A percentile compares a stretch with the other conserved stretches of the same genome.
phyloP scores from a whole-genome alignment of 148 eudicot species.

The Chenopodium album region DNA sequence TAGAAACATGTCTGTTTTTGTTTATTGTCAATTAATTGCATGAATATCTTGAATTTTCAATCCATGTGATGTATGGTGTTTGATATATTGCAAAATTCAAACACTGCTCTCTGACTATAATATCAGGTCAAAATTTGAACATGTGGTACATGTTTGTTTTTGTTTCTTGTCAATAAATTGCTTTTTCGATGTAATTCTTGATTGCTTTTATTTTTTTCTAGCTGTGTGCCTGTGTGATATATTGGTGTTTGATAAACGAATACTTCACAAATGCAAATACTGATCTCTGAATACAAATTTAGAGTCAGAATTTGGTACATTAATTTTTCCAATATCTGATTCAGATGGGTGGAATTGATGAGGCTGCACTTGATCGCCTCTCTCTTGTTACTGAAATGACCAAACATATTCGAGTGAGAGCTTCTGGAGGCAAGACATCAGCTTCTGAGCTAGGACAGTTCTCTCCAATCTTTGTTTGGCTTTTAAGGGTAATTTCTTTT shows the following conservation, averaged over 20 bases:
- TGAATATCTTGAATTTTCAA: background rate
- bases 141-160: too few relatives aligned
- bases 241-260: background rate
- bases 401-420: conserved; percentile 90
- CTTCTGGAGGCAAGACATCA: conserved; percentile 80
- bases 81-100: too few relatives aligned
- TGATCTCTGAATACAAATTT: background rate
- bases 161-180: background rate
- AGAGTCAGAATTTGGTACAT: background rate
- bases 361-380: conserved; percentile 93
- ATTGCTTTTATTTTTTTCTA: background rate
- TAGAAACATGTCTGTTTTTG: conserved; percentile 9
- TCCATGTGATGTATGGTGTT: background rate
- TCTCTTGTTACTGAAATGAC: conserved; percentile 99
- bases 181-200: background rate
- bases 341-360: conserved; percentile 99
- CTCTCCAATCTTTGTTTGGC: conserved; percentile 97
- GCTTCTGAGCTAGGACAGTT: conserved; percentile 97
- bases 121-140: background rate
- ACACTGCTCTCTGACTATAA: background rate
- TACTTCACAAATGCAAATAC: background rate
- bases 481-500: conserved; percentile 66
- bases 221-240: conserved; percentile 9
- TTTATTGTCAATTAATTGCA: background rate
- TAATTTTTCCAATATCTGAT: conserved; percentile 1